Base-by-base conservation (phyloP, 257 asterid genomes). In the Prunella vulgaris region DNA sequence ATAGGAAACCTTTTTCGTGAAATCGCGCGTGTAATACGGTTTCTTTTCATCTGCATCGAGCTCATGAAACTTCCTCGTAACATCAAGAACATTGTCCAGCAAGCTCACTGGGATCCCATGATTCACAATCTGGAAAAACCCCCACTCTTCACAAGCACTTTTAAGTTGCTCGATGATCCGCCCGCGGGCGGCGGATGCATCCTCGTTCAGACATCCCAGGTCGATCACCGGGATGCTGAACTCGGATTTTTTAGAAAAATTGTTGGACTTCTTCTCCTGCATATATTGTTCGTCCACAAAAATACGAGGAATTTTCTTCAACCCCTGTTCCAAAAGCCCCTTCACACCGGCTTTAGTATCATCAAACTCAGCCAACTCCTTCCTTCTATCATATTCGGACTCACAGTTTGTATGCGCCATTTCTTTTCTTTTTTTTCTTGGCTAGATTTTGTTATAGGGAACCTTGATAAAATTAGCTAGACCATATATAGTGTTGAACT, bases 21-120 rank as follows among this genome's bases (percentile, higher is more conserved):
- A 0, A 76, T 84, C 83, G 2, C 81, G 68, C 4, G 86, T 71
- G 37, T 84, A 81, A 24, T 81, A 81, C 70, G 71, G 42, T 44
- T 76, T 79, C 78, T 79, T 78, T 10, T 22, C 20, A 28, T 84
- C 81, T 0, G 30, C 1, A 0, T 79, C 79, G 22, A 59, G 76
- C 14, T 84, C 84, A 51, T 80, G 78, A 24, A 83, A 81, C 33
- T 27, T 15, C 24, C 64, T 32, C 1, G 62, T 52, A 10, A 61
- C 70, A 24, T 60, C 57, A 8, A 78, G 1, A 42, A 74, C 79
- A 21, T 60, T 27, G 0, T 71, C 22, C 65, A 76, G 10, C n/a
- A 64, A 46, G 38, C n/a, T 68, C 1, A 4, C 1, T 0, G 82
- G 78, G 10, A 81, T 68, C 3, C 79, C 88, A 63, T 83, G 85